Percentiles rank a stretch among this genome's conserved stretches.
Evolutionary conservation across 1,284 basidiomycete species (phyloP).

Genomic region (Mycosarcoma maydis): DNA sequence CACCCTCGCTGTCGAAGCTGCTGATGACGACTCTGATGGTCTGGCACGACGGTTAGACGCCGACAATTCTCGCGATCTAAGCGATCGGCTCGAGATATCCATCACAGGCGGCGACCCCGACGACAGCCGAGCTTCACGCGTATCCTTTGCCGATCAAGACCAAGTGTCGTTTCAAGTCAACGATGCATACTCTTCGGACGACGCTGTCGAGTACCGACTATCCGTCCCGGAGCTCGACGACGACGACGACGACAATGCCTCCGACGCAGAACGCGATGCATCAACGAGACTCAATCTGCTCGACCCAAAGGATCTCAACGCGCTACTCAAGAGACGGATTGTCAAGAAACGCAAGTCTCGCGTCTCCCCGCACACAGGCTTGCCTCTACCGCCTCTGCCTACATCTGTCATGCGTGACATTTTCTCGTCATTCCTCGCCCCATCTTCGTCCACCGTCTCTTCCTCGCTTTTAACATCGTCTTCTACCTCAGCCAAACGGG

Average conservation of each 20-base stretch:
- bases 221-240: constrained; percentile 18
- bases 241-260: constrained; percentile 23
- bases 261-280: constrained; percentile 16
- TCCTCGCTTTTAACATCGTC: constrained; percentile 13
- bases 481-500: constrained; percentile 5
- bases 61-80: constrained; percentile 3
- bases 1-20: constrained; percentile 25
- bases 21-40: constrained; percentile 31
- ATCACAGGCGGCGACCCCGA: constrained; percentile 7
- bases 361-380: constrained; percentile 27
- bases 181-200: constrained; percentile 34
- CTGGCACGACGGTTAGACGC: constrained; percentile 14
- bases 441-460: constrained; percentile 4
- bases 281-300: constrained; percentile 24
- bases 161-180: constrained; percentile 33
- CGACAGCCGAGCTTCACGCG: constrained; percentile 23
- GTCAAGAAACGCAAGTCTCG: constrained; percentile 45
- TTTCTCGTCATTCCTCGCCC: constrained; percentile 36
- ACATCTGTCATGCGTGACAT: constrained; percentile 38
- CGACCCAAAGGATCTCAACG: constrained; percentile 39
- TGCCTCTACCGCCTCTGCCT: constrained; percentile 29
- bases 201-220: constrained; percentile 26
- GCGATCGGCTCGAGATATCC: constrained; percentile 4
- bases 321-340: constrained; percentile 39
- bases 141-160: constrained; percentile 27